Evolutionary conservation across 257 asterid genomes (phyloP), one percentile per base, ranked within the genome.

Genomic region (Knoxia roxburghii): DNA sequence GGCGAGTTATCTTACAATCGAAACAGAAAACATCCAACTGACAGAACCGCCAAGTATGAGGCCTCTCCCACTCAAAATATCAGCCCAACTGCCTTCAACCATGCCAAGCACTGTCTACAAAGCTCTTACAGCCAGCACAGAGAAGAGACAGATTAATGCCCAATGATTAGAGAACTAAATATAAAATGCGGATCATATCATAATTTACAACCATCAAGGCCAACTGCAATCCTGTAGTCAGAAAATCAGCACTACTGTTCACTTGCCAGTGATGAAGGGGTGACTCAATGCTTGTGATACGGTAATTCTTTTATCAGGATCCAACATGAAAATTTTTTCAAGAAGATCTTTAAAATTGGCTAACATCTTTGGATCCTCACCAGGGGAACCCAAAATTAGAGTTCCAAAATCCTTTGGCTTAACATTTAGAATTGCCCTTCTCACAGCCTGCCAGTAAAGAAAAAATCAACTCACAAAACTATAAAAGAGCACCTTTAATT

Each of bases 261-360:
- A 90, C 97, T 94, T 90, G 96, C 98, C 99, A 82, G 98, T 94
- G 95, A 90, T 89, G 96, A 90, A 94, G 73, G 99, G 96, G 75
- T 94, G 99, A 87, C 90, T 80, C 86, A 94, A 79, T 56, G 99
- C 98, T 86, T 90, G 99, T 72, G 98, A 86, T 21, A 90, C 98
- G 32, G 80, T 90, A 54, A 94, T 66, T 77, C 99, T 88, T 88
- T 90, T 94, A 73, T 94, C 99, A 65, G 96, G 99, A 80, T 94
- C 99, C 85, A 94, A 77, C 75, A 89, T 81, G 70, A 94, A 94
- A 30, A 87, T 81, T 78, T 84, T 94, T 71, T 94, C 99, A 80
- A 94, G 80, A 49, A 94, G 93, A 82, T 94, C 99, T 76, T 90
- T 94, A 64, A 94, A 90, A 68, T 89, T 87, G 64, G 96, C 83